phyloP scores from a whole-genome alignment of 495 filamentous ascomycete genomes.

The Aspergillus sclerotioniger region DNA sequence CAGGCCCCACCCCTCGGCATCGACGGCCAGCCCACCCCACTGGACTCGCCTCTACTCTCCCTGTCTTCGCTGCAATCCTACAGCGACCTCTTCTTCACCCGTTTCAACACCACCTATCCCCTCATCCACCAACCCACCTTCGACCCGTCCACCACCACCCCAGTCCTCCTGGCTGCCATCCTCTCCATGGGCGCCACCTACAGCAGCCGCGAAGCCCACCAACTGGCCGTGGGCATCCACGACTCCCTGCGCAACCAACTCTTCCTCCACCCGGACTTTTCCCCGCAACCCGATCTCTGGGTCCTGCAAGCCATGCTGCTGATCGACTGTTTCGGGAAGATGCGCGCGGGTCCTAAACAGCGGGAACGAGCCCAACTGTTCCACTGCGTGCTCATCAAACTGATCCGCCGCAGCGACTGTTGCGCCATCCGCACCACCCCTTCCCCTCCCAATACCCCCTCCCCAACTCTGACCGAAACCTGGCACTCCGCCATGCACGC shows the following conservation, averaged over 20 bases:
- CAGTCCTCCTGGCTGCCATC: conserved; percentile 48
- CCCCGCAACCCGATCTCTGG: conserved; percentile 49
- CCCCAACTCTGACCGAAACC: conserved; percentile 32
- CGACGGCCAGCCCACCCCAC: conserved; percentile 38
- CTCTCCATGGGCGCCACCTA: conserved; percentile 57
- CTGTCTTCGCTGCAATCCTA: conserved; percentile 48
- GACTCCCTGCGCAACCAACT: conserved; percentile 45
- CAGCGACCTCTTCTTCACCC: conserved; percentile 53
- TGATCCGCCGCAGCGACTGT: conserved; percentile 54
- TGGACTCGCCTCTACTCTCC: conserved; percentile 47
- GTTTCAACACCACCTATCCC: conserved; percentile 55
- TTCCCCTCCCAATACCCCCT: conserved; percentile 21
- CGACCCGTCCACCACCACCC: conserved; percentile 41
- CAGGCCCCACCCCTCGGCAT: conserved; percentile 38
- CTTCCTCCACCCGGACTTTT: conserved; percentile 45
- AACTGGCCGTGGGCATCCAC: conserved; percentile 52
- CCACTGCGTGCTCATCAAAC: conserved; percentile 57
- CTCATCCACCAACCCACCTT: conserved; percentile 54
- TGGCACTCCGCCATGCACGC: conserved; percentile 50
- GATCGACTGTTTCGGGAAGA: conserved; percentile 60
- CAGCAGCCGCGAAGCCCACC: conserved; percentile 51
- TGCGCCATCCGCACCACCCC: conserved; percentile 40
- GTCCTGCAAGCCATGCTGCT: conserved; percentile 55
- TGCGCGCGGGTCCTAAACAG: conserved; percentile 53
- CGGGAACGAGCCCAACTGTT: conserved; percentile 55